Percentiles rank a stretch among this genome's conserved stretches.
Evolutionary conservation across 2,329 filamentous ascomycete species (phyloP).

Genomic region (Aspergillus pseudoterreus): DNA sequence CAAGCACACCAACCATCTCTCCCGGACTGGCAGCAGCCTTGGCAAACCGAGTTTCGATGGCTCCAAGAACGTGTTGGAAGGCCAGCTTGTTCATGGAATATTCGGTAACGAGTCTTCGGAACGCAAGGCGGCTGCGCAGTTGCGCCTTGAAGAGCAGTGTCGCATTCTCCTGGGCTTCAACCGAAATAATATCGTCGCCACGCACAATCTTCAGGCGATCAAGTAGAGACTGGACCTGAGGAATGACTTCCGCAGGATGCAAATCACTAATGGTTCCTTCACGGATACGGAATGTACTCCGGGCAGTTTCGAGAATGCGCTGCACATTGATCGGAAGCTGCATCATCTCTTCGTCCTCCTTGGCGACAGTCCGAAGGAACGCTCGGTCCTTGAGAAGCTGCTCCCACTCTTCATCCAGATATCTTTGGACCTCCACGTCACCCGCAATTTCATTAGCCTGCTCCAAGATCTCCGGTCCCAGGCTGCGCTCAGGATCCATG

Average conservation of each 20-base stretch:
- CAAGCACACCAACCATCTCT: conserved; percentile 98
- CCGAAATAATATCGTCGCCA: conserved; percentile 75
- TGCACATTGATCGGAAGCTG: conserved; percentile 89
- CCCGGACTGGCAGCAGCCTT: conserved; percentile 83
- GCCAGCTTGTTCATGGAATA: conserved; percentile 86
- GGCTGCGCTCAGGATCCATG: conserved; percentile 63
- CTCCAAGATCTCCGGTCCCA: conserved; percentile 71
- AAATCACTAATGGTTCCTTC: conserved; percentile 82
- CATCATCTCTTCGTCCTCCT: conserved; percentile 79
- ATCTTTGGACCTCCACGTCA: conserved; percentile 79
- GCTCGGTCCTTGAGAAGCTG: conserved; percentile 69
- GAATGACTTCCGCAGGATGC: conserved; percentile 81
- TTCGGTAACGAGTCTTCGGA: conserved; percentile 84
- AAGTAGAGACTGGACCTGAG: conserved; percentile 70
- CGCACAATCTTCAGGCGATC: conserved; percentile 80
- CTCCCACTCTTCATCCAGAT: conserved; percentile 87
- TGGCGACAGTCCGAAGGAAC: conserved; percentile 67
- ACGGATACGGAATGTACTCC: conserved; percentile 86
- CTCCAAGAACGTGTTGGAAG: conserved; percentile 87
- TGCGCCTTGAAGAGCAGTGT: conserved; percentile 91
- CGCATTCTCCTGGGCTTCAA: conserved; percentile 82
- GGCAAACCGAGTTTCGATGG: conserved; percentile 83
- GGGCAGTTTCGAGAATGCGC: conserved; percentile 86
- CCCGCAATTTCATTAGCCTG: conserved; percentile 82
- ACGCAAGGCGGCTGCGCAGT: conserved; percentile 82